phyloP scores from a whole-genome alignment of 192 early-diverging fungal species.

The Pilobolus umbonatus region DNA sequence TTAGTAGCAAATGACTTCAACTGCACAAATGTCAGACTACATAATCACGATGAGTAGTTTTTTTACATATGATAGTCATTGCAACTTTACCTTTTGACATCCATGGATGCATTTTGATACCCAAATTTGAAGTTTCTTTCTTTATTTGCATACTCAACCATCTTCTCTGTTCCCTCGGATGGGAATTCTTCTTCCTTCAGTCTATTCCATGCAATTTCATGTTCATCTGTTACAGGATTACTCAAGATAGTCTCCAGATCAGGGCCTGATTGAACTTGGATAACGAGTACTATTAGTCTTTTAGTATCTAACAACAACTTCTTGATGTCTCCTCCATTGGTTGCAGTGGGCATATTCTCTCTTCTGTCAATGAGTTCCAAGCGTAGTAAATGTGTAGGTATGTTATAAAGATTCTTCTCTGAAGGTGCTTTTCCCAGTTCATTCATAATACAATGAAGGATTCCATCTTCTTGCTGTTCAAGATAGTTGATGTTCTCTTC shows the following conservation, averaged over 20 bases:
- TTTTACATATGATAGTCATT: too few species aligned
- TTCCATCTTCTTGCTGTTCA: slow-evolving; percentile 57
- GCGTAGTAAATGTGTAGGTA: slow-evolving; percentile 43
- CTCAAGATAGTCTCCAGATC: slow-evolving; percentile 84
- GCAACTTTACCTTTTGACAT: slow-evolving; percentile 26
- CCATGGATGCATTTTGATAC: slow-evolving; percentile 21
- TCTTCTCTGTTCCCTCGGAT: slow-evolving; percentile 6
- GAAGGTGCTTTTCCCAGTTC: slow-evolving; percentile 60
- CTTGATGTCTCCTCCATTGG: slow-evolving; percentile 60
- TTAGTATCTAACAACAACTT: slow-evolving; percentile 87
- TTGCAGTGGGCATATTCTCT: slow-evolving; percentile 49
- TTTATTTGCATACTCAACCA: slow-evolving; percentile 15
- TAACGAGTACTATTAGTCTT: slow-evolving; percentile 75
- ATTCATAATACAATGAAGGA: slow-evolving; percentile 58
- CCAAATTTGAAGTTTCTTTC: slow-evolving; percentile 23
- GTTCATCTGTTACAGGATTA: slow-evolving; percentile 61
- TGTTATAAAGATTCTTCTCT: background rate
- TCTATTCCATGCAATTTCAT: slow-evolving; percentile 64
- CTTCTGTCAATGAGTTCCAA: slow-evolving; percentile 72
- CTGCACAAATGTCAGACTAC: slow-evolving; percentile 60
- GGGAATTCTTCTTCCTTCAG: slow-evolving; percentile 36
- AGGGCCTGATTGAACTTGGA: slow-evolving; percentile 80
- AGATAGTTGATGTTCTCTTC: slow-evolving; percentile 77
- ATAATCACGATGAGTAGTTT: background rate
- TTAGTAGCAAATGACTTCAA: slow-evolving; percentile 80